Conservation (phyloP, 2,329 filamentous ascomycete species). For the Xylaria sp. region DNA sequence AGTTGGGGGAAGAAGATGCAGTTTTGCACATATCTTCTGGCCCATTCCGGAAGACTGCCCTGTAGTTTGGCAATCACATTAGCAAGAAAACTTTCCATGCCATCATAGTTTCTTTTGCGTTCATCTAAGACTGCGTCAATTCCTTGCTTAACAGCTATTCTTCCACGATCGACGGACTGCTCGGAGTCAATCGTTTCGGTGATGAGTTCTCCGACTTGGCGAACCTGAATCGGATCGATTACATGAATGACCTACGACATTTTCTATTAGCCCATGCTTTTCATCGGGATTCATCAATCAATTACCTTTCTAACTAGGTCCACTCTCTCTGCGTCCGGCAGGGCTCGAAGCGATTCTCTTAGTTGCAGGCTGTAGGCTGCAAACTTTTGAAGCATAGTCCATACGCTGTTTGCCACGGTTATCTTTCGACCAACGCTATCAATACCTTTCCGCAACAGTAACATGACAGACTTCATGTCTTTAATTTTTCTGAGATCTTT, state of each 20-base stretch:
- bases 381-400: conserved; percentile 79
- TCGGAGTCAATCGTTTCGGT: conserved; percentile 83
- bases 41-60: conserved; percentile 69
- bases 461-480: conserved; percentile 76
- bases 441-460: conserved; percentile 82
- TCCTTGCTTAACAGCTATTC: conserved; percentile 77
- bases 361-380: conserved; percentile 77
- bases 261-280: conserved; percentile 14
- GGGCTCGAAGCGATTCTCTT: conserved; percentile 68
- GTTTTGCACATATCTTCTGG: conserved; percentile 67
- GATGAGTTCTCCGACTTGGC: conserved; percentile 75
- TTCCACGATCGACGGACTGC: conserved; percentile 74
- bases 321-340: conserved; percentile 65
- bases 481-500: conserved; percentile 76
- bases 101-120: conserved; percentile 80
- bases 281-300: conserved; percentile 10
- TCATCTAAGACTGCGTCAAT: conserved; percentile 80
- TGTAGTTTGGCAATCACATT: conserved; percentile 74
- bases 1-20: conserved; percentile 93
- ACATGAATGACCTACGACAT: conserved; percentile 56
- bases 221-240: conserved; percentile 65
- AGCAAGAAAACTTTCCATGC: conserved; percentile 78
- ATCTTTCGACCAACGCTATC: conserved; percentile 60
- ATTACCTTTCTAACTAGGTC: conserved; percentile 65
- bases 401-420: conserved; percentile 74